Evolutionary conservation across 257 asterid genomes (phyloP), one percentile per base, ranked within the genome.

Genomic region (Lavandula angustifolia): DNA sequence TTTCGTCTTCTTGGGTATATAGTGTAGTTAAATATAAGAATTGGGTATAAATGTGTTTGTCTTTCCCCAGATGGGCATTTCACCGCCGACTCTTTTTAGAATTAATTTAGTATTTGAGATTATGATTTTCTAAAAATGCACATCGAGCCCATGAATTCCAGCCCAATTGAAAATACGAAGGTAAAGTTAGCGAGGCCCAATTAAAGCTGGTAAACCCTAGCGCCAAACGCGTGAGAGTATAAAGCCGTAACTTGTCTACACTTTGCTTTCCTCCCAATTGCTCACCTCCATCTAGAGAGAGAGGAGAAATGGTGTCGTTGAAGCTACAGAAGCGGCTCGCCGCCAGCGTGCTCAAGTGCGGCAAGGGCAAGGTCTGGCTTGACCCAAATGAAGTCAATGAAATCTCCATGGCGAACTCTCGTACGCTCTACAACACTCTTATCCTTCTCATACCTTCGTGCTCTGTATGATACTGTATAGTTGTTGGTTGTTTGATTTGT

Each of bases 281-380:
- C 74, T 54, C 67, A 48, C 57, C 71, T 57, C 58, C 44, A 9
- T 16, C 9, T 9, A 66, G 64, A 49, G 35, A 18, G 72, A 42
- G 72, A 31, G 48, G 35, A 12, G 16, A 72, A 43, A 78, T 71
- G 80, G 85, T 70, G 70, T 71, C 82, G 50, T 76, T 80, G 35
- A 76, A 80, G 76, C 73, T 80, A 32, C 82, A 76, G 78, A 70
- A 80, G 79, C 75, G 82, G 75, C 82, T 80, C 50, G 60, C 82
- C 58, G 82, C 82, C 66, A 80, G 82, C 75, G 80, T 80, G 1
- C 72, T 80, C 5, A 80, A 80, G 75, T 80, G 85, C 50, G 82
- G 84, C 50, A 66, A 77, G 55, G 80, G 85, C 41, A 80, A 80
- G 67, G 80, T 80, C 18, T 79, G 84, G 85, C 80, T 80, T 5